A percentile compares a stretch with the other conserved stretches of the same genome.
Conservation (phyloP, 2,329 filamentous ascomycete genomes). For the Coniochaeta ligniaria region DNA sequence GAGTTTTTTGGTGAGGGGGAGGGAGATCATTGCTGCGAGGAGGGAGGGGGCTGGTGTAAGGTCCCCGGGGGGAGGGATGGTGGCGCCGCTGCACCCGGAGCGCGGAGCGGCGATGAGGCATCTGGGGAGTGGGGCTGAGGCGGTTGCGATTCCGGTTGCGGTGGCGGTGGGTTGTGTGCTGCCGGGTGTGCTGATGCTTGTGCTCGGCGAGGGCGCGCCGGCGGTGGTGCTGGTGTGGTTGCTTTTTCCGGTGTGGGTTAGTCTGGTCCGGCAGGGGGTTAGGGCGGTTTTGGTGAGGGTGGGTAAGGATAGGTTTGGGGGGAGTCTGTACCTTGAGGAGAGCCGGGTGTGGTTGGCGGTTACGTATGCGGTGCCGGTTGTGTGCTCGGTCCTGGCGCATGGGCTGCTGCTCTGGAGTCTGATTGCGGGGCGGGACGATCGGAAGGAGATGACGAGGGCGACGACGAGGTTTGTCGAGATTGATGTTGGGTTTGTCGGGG, state of each 20-base stretch:
- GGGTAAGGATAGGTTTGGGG: constrained; percentile 10
- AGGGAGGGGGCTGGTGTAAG: neutral
- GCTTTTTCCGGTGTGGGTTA: constrained; percentile 43
- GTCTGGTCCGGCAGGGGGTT: constrained; percentile 30
- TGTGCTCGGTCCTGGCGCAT: constrained; percentile 35
- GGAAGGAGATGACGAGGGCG: constrained; percentile 41
- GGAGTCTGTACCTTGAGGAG: constrained; percentile 34
- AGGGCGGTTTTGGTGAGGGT: constrained; percentile 14
- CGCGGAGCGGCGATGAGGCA: constrained; percentile 25
- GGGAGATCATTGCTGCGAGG: constrained; percentile 23
- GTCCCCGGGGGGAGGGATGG: constrained; percentile 7
- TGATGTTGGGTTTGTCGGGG: constrained; percentile 33
- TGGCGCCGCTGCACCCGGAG: constrained; percentile 16
- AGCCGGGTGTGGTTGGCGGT: constrained; percentile 26
- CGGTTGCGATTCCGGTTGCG: constrained; percentile 46
- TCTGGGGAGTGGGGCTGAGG: constrained; percentile 38
- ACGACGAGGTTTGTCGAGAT: constrained; percentile 38
- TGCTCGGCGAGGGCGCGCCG: constrained; percentile 23
- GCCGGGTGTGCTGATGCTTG: constrained; percentile 39
- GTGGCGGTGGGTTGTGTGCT: constrained; percentile 39
- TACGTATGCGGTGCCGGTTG: constrained; percentile 37
- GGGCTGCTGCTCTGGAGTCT: constrained; percentile 30
- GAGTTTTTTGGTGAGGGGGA: constrained; percentile 36
- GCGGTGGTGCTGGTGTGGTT: constrained; percentile 37
- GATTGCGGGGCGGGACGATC: constrained; percentile 31